Conservation (phyloP, 1,284 basidiomycete genomes). For the Stereum hirsutum region DNA sequence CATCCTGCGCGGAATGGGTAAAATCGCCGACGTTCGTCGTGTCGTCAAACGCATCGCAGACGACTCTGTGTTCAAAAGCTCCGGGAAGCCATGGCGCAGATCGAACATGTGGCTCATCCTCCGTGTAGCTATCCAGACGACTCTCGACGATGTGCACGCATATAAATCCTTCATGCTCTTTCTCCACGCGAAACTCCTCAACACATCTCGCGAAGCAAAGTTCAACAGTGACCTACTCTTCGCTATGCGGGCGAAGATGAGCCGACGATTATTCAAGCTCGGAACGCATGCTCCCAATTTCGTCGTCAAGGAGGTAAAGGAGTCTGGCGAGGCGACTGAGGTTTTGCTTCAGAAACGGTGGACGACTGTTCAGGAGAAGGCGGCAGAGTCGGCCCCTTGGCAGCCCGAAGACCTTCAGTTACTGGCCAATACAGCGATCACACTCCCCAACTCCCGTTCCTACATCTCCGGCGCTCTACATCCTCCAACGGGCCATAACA, state of each 20-base stretch:
- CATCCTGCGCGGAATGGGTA: constrained; percentile 26
- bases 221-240: constrained; percentile 13
- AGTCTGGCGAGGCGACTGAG: constrained; percentile 9
- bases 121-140: constrained; percentile 34
- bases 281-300: constrained; percentile 12
- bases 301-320: constrained; percentile 11
- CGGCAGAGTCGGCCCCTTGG: constrained; percentile 7
- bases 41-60: constrained; percentile 33
- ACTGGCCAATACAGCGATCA: not conserved
- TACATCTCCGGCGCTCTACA: constrained; percentile 1
- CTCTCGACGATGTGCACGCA: constrained; percentile 17
- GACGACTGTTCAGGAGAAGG: constrained; percentile 16
- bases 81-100: constrained; percentile 32
- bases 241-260: constrained; percentile 24
- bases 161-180: constrained; percentile 41
- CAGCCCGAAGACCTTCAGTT: constrained; percentile 19
- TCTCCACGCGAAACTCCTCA: constrained; percentile 20
- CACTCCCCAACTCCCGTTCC: constrained; percentile 2
- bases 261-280: constrained; percentile 30
- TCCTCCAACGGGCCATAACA: no score
- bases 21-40: constrained; percentile 17
- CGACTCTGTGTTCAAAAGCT: constrained; percentile 31
- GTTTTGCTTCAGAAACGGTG: constrained; percentile 21
- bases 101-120: constrained; percentile 36
- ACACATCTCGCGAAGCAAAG: not conserved